Percentiles rank a stretch among this genome's conserved stretches.
phyloP scores from a whole-genome alignment of 2,329 filamentous ascomycete species.

The Bimuria novae-zelandiae region DNA sequence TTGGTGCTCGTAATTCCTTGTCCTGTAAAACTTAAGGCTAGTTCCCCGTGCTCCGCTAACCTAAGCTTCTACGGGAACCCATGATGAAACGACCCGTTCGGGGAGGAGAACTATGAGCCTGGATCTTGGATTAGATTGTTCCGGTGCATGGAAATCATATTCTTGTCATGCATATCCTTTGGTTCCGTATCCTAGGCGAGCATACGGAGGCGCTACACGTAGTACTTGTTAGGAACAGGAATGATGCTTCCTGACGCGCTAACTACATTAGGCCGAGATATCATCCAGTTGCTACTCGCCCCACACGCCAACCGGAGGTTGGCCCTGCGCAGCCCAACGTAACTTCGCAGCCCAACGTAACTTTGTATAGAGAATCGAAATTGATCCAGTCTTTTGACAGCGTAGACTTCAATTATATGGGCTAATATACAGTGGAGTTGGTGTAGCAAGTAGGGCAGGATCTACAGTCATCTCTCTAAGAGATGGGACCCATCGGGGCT shows the following conservation, averaged over 20 bases:
- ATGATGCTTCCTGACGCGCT: constrained; percentile 9
- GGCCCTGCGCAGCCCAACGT: no score
- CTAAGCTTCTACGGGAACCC: constrained; percentile 29
- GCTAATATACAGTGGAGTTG: no score
- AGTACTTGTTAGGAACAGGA: constrained; percentile 13
- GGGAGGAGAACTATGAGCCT: background rate
- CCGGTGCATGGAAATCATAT: constrained; percentile 8
- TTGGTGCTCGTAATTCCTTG: constrained; percentile 27
- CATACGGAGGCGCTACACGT: constrained; percentile 15
- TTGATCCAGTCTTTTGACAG: no score
- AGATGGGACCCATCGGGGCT: no score
- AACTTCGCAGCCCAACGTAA: no score
- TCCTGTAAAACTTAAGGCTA: constrained; percentile 25
- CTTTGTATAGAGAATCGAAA: no score
- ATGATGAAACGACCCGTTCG: constrained; percentile 42
- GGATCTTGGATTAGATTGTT: constrained; percentile 2
- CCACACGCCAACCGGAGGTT: no score
- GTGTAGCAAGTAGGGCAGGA: no score
- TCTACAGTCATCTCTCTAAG: no score
- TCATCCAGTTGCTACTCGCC: no score
- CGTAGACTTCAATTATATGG: no score
- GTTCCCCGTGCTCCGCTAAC: constrained; percentile 24
- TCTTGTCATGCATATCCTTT: constrained; percentile 23
- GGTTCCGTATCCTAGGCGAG: constrained; percentile 30
- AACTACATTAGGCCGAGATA: constrained; percentile 9